Evolutionary conservation across 176 grass and related monocot species (phyloP), one percentile per base, ranked within the genome.

Genomic region (Tillandsia leiboldiana): DNA sequence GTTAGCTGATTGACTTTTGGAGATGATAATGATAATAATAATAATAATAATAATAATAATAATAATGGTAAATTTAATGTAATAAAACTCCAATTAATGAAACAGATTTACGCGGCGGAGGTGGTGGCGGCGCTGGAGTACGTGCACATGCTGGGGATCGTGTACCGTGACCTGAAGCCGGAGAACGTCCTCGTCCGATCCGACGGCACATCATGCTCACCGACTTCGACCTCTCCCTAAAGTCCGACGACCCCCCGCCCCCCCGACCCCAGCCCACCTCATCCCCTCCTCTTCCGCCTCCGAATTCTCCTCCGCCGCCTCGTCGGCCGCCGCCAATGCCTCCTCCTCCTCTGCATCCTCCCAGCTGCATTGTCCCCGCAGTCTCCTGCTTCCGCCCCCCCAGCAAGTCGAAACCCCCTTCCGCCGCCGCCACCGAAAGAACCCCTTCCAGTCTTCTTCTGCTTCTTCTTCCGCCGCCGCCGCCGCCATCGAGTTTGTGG

Each of bases 151-250:
- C 65, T 99, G 75, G 95, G 83, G 72, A 93, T 99, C 56, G 84
- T 99, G 72, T 99, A 99, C 80, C 77, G 95, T 0, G 95, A 99
- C 78, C 89, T 99, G 2, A 99, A 99, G 79, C 95, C 95, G 1
- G 95, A 99, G 85, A 99, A 99, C 82, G 84, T 99, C 17, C 85
- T 99, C 2, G 95, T 99, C 23, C 79, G 95, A 63, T 66, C 72
- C 63, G 95, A 99, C 72, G 95, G 95, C 63, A 99, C 77, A 99
- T 99, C 84, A 99, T 94, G 95, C 90, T 99, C 72, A 94, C 95
- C 72, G 95, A 99, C 78, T 99, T 99, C 51, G 95, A 99, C 80
- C 95, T 99, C 49, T 99, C 95, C 49, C 82, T 99, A 54, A 94
- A 94, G 66, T 94, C 87, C 72, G 95, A 99, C 72, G 95, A 99